These are phyloP conservation scores for Euryodendron excelsum DNA, from an alignment of 148 eudicot species.

Conservation along the genomic window DNA sequence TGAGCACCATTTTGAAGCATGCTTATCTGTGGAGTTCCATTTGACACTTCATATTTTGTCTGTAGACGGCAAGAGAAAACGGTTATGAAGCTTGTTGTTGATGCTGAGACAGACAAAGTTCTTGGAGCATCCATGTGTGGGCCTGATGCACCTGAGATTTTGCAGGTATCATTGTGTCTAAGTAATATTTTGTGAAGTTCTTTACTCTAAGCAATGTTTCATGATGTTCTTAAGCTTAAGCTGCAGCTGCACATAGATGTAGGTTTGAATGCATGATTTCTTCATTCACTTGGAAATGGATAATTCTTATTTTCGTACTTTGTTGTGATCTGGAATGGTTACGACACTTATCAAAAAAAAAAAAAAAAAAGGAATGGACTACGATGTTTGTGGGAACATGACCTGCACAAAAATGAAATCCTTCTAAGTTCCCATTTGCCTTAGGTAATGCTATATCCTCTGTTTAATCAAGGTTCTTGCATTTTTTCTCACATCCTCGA, in stretches of 20 bases:
- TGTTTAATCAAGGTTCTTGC: no score
- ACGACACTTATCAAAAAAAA: no score
- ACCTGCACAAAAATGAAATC: not conserved
- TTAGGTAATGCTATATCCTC: no score
- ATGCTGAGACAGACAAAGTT: constrained; percentile 86
- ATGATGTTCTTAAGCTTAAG: no score
- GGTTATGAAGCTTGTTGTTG: constrained; percentile 91
- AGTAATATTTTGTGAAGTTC: not conserved
- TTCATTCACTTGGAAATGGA: not conserved
- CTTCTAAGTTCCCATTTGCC: not conserved
- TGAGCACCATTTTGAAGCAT: not conserved
- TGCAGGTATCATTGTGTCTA: constrained; percentile 59
- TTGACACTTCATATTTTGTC: constrained; percentile 13
- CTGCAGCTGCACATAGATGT: no score
- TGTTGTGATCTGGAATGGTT: no score
- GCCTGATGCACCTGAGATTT: constrained; percentile 93
- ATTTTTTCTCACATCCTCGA: no score
- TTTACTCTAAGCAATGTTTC: not conserved
- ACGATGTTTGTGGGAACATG: not conserved
- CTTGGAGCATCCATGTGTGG: constrained; percentile 99
- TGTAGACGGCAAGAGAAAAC: constrained; percentile 86
- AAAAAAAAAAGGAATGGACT: no score
- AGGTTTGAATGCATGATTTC: not conserved
- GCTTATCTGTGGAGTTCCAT: not conserved
- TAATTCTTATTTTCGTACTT: not conserved